Percentiles rank a stretch among this genome's conserved stretches.
Conservation (phyloP, 495 filamentous ascomycete genomes). For the Pyronema omphalodes region DNA sequence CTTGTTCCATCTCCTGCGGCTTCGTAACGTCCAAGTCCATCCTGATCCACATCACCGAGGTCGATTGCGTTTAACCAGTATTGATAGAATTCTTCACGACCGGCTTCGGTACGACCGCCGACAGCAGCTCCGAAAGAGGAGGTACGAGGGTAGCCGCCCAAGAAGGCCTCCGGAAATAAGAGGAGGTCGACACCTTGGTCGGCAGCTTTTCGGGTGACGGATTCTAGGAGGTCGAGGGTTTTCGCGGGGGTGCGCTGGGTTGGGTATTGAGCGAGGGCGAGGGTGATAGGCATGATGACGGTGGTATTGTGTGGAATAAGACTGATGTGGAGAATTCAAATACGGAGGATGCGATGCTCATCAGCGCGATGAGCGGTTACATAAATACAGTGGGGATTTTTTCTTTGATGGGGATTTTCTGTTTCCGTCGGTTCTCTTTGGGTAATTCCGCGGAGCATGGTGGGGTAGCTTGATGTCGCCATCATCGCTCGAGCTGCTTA, state of each 20-base stretch:
- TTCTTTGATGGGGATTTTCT: no score
- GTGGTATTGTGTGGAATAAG: background rate
- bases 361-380: no score
- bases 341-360: no score
- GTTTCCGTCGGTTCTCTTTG: no score
- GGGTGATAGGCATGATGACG: slow-evolving; percentile 31
- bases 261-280: slow-evolving; percentile 61
- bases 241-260: slow-evolving; percentile 43
- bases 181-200: slow-evolving; percentile 47
- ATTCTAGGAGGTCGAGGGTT: slow-evolving; percentile 47
- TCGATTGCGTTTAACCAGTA: slow-evolving; percentile 71
- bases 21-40: slow-evolving; percentile 18
- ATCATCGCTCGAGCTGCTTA: no score
- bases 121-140: slow-evolving; percentile 57
- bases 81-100: slow-evolving; percentile 64
- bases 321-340: background rate
- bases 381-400: no score
- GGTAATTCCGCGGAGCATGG: no score
- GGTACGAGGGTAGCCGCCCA: slow-evolving; percentile 85
- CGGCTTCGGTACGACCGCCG: slow-evolving; percentile 45
- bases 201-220: slow-evolving; percentile 35
- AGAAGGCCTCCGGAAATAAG: slow-evolving; percentile 82
- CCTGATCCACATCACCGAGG: slow-evolving; percentile 53
- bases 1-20: slow-evolving; percentile 62
- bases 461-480: no score